Base-by-base conservation (phyloP, 2,329 filamentous ascomycete species). In the Epicoccum sorghinum region DNA sequence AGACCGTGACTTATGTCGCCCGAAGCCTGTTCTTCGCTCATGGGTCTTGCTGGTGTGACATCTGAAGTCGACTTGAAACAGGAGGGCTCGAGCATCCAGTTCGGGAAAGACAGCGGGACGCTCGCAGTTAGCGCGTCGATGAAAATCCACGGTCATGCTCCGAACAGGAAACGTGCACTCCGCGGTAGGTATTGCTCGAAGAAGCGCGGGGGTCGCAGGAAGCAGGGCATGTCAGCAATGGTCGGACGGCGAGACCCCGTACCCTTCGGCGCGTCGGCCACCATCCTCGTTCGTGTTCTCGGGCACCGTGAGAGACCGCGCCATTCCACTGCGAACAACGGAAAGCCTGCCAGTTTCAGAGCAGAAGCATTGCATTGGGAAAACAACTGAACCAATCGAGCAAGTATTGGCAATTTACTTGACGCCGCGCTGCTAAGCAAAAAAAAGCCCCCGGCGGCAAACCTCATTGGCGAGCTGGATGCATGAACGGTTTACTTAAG, bases 401-500 rank as follows among this genome's bases (percentile, higher is more conserved):
- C 29, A 40, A 23, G 39, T 38, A 41, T 55, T 33, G 50, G 52
- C 39, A 57, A 50, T 60, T 32, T 54, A 57, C 33, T 59, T 62
- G 58, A 61, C 58, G 61, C 61, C 51, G 46, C 46, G 39, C 47
- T 48, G 36, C 23, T 52, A 33, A 32, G 49, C 30, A 47, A 33
- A 32, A 52, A 30, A 47, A 38, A 32, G 29, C 36, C 41, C 46
- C 41, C 37, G 14, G 18, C 18, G 23, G 25, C 27, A 10, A 18
- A 13, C 13, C 24, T 38, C 37, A 61, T 63, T 65, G 64, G 61
- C 43, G 39, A 23, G 33, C 40, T 61, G 52, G 52, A 58, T 65
- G 69, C 68, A 71, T 70, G 42, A 62, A 24, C 27, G 27, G 43
- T 52, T 52, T 50, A 47, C 55, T 47, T 58, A 62, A 55, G 57